Base-by-base conservation (phyloP, 148 eudicot genomes). In the Rhododendron mucronatum region DNA sequence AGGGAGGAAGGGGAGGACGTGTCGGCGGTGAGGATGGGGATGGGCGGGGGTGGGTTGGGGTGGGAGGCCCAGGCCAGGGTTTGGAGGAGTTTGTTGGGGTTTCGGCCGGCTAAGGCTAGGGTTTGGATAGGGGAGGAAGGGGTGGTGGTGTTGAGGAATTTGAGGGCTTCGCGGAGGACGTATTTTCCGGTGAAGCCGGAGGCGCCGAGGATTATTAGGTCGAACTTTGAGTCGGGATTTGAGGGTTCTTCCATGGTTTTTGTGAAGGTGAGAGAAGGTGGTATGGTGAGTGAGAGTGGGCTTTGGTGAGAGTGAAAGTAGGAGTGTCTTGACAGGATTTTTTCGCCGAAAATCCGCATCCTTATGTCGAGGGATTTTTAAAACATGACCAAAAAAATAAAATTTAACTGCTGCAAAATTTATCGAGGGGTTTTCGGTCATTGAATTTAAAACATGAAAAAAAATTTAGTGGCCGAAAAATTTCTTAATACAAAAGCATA, bases 131-230 rank as follows among this genome's bases (percentile, higher is more conserved):
- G 93, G 73, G 94, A 91, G 1, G 88, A 84, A 1, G 92, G 89
- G 82, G 88, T 10, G 87, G 45, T 41, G 45, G 45, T 5, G 45
- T 87, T 91, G 89, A 95, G 91, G 91, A 92, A 91, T 61, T 95
- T 94, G 35, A 96, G 93, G 82, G 95, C 89, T 93, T 96, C 95
- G 78, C 88, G 84, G 75, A 96, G n/a, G 16, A 96, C 99, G 84
- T 95, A 94, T 81, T 94, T 94, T 1, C 99, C 98, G 12, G 99
- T 96, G 94, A 93, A 96, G 6, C 99, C 99, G 14, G 99, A 92
- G 6, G 99, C 98, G 3, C 99, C 99, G 1, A 95, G 86, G 85
- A 96, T 94, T 37, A 95, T 61, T 8, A 94, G 13, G 89, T 96
- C 99, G 89, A 87, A 96, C 12, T 67, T 67, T 10, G 74, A 26